Evolutionary conservation across 345 rosid genomes (phyloP).

Genomic region (Lepidium didymum): DNA sequence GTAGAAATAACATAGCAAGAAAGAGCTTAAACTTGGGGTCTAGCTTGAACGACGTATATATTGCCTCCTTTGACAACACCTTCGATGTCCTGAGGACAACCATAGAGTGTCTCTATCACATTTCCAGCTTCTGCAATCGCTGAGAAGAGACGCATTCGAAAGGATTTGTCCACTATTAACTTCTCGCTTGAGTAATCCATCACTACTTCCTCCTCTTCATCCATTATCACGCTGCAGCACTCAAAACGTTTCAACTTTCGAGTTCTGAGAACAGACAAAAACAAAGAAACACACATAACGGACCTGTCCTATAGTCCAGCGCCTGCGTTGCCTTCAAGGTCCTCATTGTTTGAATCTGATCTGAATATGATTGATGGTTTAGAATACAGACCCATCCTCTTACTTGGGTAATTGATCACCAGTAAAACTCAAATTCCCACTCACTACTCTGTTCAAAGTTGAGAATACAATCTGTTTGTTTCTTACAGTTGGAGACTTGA

Average conservation of each 20-base stretch:
- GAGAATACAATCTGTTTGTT: neutral
- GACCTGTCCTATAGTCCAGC: conserved; percentile 99
- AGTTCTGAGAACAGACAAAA: neutral
- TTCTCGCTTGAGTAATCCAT: conserved; percentile 72
- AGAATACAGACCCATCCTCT: conserved; percentile 78
- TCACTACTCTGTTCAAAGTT: neutral
- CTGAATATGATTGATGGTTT: conserved; percentile 83
- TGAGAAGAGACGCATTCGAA: conserved; percentile 53
- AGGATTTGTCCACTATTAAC: conserved; percentile 48
- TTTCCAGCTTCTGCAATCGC: conserved; percentile 68
- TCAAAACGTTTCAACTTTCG: neutral
- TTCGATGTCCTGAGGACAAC: conserved; percentile 91
- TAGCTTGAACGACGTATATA: conserved; percentile 78
- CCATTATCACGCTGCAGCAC: conserved; percentile 88
- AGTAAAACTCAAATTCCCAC: conserved; percentile 17
- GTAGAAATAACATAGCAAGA: neutral
- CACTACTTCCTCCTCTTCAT: conserved; percentile 67
- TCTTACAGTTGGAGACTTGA: conserved; percentile 67
- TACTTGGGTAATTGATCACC: conserved; percentile 91
- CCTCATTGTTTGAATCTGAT: conserved; percentile 96
- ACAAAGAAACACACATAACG: neutral
- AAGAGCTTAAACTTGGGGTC: conserved; percentile 72
- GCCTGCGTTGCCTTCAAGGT: conserved; percentile 94
- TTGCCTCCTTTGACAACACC: conserved; percentile 76
- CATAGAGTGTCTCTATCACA: conserved; percentile 71